phyloP scores from a whole-genome alignment of 371 early-diverging fungal species.

The Mucor lusitanicus region DNA sequence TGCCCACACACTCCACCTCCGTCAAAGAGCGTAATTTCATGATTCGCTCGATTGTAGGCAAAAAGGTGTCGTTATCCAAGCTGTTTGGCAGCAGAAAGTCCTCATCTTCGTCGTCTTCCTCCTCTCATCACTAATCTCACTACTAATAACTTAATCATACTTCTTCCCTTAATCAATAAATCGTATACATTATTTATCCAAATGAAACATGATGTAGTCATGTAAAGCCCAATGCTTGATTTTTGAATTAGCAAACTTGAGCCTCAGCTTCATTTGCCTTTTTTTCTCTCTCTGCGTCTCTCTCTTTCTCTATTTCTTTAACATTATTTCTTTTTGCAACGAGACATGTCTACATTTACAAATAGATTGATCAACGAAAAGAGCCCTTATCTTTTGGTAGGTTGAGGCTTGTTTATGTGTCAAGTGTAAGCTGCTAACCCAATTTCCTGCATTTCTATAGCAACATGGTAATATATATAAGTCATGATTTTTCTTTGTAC shows the following conservation, averaged over 20 bases:
- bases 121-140: not conserved
- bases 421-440: not conserved
- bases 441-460: conserved; percentile 14
- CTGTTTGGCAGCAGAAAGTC: conserved; percentile 37
- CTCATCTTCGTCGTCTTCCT: not conserved
- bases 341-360: conserved; percentile 20
- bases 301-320: not conserved
- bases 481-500: not conserved
- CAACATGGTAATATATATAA: conserved; percentile 52
- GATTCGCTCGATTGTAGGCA: conserved; percentile 41
- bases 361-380: conserved; percentile 62
- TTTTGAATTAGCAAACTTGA: not conserved
- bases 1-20: not conserved
- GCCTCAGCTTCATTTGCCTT: not conserved
- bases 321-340: not conserved
- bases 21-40: conserved; percentile 30
- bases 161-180: not conserved
- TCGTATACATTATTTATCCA: not conserved
- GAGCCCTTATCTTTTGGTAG: conserved; percentile 65
- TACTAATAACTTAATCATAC: conserved; percentile 2
- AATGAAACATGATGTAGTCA: not conserved
- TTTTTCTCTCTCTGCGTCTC: not conserved
- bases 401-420: not conserved
- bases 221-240: not conserved
- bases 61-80: conserved; percentile 45